These are phyloP conservation scores for Hymenoscyphus albidus DNA, from an alignment of 2,329 filamentous ascomycete species.

Conservation along the genomic window DNA sequence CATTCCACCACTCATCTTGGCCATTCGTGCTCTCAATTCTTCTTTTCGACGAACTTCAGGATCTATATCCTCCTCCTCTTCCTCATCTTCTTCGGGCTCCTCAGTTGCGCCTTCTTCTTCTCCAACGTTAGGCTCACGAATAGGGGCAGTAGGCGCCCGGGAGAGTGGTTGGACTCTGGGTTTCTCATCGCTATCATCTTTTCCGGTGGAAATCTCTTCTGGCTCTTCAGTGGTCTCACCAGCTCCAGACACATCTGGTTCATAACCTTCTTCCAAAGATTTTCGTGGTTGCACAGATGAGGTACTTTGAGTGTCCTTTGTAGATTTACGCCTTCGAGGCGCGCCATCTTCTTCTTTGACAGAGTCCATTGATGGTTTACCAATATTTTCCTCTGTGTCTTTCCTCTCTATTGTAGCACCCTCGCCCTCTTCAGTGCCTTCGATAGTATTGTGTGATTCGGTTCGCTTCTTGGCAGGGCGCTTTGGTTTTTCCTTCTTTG, in stretches of 20 bases:
- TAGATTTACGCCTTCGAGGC: conserved; percentile 50
- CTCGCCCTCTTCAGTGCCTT: conserved; percentile 37
- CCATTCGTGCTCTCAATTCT: conserved; percentile 91
- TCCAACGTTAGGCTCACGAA: conserved; percentile 40
- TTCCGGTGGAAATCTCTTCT: conserved; percentile 55
- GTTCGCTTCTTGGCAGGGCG: conserved; percentile 65
- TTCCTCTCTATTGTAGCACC: conserved; percentile 42
- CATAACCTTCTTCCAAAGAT: conserved; percentile 55
- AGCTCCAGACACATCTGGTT: conserved; percentile 61
- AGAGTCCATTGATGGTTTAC: conserved; percentile 50
- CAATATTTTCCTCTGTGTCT: conserved; percentile 45
- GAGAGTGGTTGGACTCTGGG: conserved; percentile 34
- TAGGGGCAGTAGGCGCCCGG: conserved; percentile 39
- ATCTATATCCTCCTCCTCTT: conserved; percentile 65
- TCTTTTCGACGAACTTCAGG: conserved; percentile 81
- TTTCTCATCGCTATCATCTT: conserved; percentile 69
- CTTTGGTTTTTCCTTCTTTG: conserved; percentile 87
- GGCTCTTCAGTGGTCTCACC: conserved; percentile 61
- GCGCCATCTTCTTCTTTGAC: conserved; percentile 39
- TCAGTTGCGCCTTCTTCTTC: conserved; percentile 45
- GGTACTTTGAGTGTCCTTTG: conserved; percentile 40
- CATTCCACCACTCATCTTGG: conserved; percentile 97
- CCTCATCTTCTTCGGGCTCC: conserved; percentile 44
- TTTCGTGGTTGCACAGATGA: conserved; percentile 34
- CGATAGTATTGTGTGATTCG: conserved; percentile 44